Evolutionary conservation across 148 eudicot species (phyloP), one percentile per base, ranked within the genome.

Genomic region (Rhododendron henanense): DNA sequence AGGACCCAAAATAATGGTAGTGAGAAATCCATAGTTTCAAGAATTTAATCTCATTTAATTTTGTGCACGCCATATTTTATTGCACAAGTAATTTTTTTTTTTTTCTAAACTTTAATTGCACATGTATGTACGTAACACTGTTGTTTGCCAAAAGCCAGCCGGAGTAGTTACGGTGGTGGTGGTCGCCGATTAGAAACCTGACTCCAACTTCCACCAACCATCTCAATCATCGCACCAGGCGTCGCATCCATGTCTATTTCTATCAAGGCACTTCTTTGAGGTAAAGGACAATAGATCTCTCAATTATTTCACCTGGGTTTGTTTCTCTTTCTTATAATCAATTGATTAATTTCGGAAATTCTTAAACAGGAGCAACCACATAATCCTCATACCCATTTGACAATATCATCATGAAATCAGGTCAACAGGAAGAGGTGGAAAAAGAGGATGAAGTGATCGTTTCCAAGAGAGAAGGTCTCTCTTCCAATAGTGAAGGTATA

Each of bases 401-500:
- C 25, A 61, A 44, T 18, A 85, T 23, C 18, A 91, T 91, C 13
- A 91, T 91, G 91, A 88, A 90, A 79, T 88, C 95, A 73, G 90
- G 85, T 71, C 88, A 88, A 79, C 93, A 89, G 65, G 94, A 94
- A 51, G 92, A 91, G 59, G 95, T 90, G 10, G 94, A 90, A 31
- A 93, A 94, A 51, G 92, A 91, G 59, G 96, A 91, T 14, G 94
- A 91, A 31, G 94, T 90, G 53, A 87, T 90, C 84, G 84, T 87
- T 84, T 53, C 89, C 10, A 92, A 87, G 82, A 94, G 88, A 85
- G 93, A 94, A 28, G 73, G 69, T 28, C 86, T 90, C 74, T 57
- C 92, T 39, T 88, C 87, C 45, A 81, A 59, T 76, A 85, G 74
- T 86, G 93, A 90, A 93, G 95, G 96, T 91, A 59, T 33, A 3